These are phyloP conservation scores for Hymenotorrendiella dingleyae DNA, from an alignment of 2,329 filamentous ascomycete genomes.

Conservation along the genomic window DNA sequence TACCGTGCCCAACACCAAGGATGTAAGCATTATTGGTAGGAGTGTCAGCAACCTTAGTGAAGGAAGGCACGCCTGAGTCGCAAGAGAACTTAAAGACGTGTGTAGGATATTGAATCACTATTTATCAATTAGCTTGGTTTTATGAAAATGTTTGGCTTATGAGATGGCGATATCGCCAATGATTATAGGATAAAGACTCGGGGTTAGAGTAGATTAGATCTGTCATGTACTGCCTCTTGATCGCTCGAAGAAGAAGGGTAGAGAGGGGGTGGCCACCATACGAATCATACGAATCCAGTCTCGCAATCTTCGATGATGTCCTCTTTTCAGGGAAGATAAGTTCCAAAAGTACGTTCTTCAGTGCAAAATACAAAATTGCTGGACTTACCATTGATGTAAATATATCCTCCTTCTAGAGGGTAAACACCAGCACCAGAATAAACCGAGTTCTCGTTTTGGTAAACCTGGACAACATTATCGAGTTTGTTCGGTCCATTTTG, in stretches of 20 bases:
- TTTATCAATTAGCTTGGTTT: slow-evolving; percentile 3
- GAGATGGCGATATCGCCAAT: too few relatives aligned
- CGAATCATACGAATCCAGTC: too few relatives aligned
- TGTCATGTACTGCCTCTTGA: too few relatives aligned
- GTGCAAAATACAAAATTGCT: too few relatives aligned
- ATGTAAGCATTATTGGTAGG: slow-evolving; percentile 44
- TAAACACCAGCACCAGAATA: slow-evolving; percentile 43
- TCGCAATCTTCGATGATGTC: too few relatives aligned
- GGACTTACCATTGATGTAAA: slow-evolving; percentile 32
- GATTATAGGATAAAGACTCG: too few relatives aligned
- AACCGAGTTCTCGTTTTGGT: slow-evolving; percentile 43
- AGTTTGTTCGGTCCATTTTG: slow-evolving; percentile 38
- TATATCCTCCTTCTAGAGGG: slow-evolving; percentile 41
- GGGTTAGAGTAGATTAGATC: too few relatives aligned
- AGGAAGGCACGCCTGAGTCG: slow-evolving; percentile 43
- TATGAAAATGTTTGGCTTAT: too few relatives aligned
- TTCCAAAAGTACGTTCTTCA: too few relatives aligned
- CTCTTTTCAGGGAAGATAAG: too few relatives aligned
- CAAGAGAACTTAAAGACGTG: slow-evolving; percentile 55
- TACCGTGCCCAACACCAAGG: slow-evolving; percentile 51
- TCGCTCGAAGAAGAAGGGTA: too few relatives aligned
- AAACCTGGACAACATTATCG: slow-evolving; percentile 39
- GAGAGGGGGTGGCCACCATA: too few relatives aligned
- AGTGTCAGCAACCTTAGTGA: slow-evolving; percentile 47
- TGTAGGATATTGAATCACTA: slow-evolving; percentile 46